These are phyloP conservation scores for Capsicum chinense DNA, from an alignment of 257 asterid genomes.

Conservation along the genomic window DNA sequence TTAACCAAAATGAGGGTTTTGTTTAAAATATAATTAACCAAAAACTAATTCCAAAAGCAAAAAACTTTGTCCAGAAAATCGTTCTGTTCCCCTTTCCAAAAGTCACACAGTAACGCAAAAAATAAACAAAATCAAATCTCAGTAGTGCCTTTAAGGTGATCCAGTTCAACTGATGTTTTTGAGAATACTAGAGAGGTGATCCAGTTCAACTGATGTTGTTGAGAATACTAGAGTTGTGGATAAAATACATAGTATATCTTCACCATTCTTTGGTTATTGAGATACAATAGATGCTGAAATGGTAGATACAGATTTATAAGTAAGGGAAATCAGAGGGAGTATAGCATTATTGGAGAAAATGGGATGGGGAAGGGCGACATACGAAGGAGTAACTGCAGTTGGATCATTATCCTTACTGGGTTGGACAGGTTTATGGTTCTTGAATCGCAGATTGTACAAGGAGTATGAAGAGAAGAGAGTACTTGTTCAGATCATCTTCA, in stretches of 20 bases:
- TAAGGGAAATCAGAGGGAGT: neutral
- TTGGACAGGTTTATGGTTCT: constrained; percentile 94
- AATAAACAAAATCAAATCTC: neutral
- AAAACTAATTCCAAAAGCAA: neutral
- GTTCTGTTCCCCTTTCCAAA: neutral
- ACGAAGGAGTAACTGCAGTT: constrained; percentile 77
- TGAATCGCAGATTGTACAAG: constrained; percentile 89
- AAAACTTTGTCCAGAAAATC: neutral
- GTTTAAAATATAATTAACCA: neutral
- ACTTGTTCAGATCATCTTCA: constrained; percentile 93
- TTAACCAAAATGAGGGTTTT: neutral
- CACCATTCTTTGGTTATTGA: constrained; percentile 1
- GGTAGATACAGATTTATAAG: constrained; percentile 20
- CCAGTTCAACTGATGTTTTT: too few relatives aligned
- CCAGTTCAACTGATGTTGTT: too few relatives aligned
- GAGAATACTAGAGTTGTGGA: neutral
- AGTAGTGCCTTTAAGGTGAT: too few relatives aligned
- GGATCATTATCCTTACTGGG: constrained; percentile 82
- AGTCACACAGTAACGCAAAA: neutral
- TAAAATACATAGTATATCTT: neutral
- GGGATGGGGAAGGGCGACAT: constrained; percentile 82
- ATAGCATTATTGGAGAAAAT: constrained; percentile 29
- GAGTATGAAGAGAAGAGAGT: constrained; percentile 97
- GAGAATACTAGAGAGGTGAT: neutral
- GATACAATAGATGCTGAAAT: neutral